phyloP scores from a whole-genome alignment of 441 rosid genomes.

The Isatis lusitanica region DNA sequence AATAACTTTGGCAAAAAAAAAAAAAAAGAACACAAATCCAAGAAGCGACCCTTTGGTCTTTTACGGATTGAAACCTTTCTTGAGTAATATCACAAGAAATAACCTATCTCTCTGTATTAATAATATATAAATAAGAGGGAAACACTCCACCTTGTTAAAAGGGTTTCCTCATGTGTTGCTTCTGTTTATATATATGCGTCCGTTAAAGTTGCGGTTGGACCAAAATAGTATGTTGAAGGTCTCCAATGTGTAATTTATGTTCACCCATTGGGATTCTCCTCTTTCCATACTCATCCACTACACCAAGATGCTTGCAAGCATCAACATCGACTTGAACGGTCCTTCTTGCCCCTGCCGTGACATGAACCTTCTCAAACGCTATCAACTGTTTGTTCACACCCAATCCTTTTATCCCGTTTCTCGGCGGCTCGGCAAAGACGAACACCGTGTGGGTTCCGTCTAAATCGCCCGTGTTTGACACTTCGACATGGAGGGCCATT shows the following conservation, averaged over 20 bases:
- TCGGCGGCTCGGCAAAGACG: conserved; percentile 60
- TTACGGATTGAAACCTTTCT: conserved; percentile 8
- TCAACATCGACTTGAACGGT: conserved; percentile 52
- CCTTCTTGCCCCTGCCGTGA: conserved; percentile 53
- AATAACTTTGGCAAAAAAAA: not conserved
- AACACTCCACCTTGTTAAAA: conserved; percentile 9
- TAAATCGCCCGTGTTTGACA: conserved; percentile 56
- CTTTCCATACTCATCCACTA: conserved; percentile 68
- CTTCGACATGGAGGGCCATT: conserved; percentile 51
- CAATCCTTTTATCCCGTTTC: conserved; percentile 28
- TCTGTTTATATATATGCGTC: not conserved
- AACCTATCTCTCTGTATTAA: conserved; percentile 4
- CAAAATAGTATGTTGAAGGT: conserved; percentile 72
- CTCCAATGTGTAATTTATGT: conserved; percentile 72
- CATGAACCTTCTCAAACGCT: conserved; percentile 66
- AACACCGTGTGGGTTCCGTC: conserved; percentile 82
- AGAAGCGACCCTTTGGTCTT: conserved; percentile 35
- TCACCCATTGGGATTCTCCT: conserved; percentile 85
- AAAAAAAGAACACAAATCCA: not conserved
- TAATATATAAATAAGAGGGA: conserved; percentile 16
- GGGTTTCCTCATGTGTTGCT: conserved; percentile 9
- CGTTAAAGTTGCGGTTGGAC: conserved; percentile 46
- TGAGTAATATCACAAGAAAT: not conserved
- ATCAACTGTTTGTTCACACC: conserved; percentile 58
- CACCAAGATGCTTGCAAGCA: conserved; percentile 73